These are phyloP conservation scores for Isochrysis galbana DNA, from an alignment of 78 protist species.

Conservation along the genomic window DNA sequence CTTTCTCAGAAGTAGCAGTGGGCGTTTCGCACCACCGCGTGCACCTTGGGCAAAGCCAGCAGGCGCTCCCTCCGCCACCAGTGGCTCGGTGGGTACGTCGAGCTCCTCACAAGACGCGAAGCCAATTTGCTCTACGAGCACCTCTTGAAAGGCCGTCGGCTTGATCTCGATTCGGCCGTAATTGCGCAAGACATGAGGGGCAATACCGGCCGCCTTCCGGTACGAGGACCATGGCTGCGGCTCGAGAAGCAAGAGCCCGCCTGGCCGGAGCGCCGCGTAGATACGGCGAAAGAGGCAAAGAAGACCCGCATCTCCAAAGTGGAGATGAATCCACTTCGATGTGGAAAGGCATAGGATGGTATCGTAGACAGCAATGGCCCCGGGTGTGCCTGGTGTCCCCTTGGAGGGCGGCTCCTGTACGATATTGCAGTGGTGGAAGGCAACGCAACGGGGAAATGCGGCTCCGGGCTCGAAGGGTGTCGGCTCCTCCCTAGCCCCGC, in stretches of 20 bases:
- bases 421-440: neutral
- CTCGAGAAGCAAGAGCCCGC: conserved; percentile 76
- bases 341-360: conserved; percentile 54
- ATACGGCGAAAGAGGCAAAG: conserved; percentile 58
- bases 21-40: neutral
- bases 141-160: neutral
- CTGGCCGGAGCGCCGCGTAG: conserved; percentile 53
- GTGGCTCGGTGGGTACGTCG: neutral
- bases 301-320: conserved; percentile 78
- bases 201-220: neutral
- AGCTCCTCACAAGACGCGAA: neutral
- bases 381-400: neutral
- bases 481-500: neutral
- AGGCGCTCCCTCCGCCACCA: neutral
- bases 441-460: neutral
- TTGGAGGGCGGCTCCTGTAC: neutral
- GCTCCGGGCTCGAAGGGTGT: neutral
- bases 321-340: conserved; percentile 81
- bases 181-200: neutral
- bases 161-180: neutral
- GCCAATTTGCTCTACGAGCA: neutral
- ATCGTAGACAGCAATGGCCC: neutral
- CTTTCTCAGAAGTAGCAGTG: neutral
- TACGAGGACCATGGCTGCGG: conserved; percentile 72
- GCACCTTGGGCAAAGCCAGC: neutral